These are phyloP conservation scores for Mycena galopus DNA, from an alignment of 768 basidiomycete species.

Conservation along the genomic window DNA sequence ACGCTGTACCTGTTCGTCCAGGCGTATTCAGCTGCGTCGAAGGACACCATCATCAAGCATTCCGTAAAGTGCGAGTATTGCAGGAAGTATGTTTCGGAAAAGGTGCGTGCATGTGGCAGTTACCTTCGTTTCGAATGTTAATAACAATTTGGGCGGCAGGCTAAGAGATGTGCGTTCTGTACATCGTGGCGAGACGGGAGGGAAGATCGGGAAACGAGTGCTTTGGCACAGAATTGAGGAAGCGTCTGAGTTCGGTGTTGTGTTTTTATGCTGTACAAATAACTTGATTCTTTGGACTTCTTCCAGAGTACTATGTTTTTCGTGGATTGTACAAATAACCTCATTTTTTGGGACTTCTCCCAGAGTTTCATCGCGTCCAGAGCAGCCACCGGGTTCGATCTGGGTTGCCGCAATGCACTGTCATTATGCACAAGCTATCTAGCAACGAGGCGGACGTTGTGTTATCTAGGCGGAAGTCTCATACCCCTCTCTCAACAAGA, in stretches of 20 bases:
- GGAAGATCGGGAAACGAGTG: neutral
- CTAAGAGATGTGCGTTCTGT: slow-evolving; percentile 48
- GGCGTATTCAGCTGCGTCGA: slow-evolving; percentile 51
- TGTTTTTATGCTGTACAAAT: neutral
- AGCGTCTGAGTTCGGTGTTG: neutral
- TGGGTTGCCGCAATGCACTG: too few relatives aligned
- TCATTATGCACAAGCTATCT: too few relatives aligned
- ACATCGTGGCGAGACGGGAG: slow-evolving; percentile 57
- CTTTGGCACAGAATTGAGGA: neutral
- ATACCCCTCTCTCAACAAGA: too few relatives aligned
- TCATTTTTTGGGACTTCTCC: too few relatives aligned
- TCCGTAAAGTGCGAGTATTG: slow-evolving; percentile 57
- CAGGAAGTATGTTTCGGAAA: slow-evolving; percentile 56
- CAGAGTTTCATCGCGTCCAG: too few relatives aligned
- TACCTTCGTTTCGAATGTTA: neutral
- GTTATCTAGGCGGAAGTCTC: too few relatives aligned
- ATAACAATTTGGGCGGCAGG: slow-evolving; percentile 31
- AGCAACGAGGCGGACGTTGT: too few relatives aligned
- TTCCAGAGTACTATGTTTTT: too few relatives aligned
- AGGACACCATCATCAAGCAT: slow-evolving; percentile 58
- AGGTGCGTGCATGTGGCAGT: slow-evolving; percentile 43
- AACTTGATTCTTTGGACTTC: too few relatives aligned
- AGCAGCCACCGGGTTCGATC: too few relatives aligned
- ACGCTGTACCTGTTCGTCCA: slow-evolving; percentile 54
- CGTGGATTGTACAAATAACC: too few relatives aligned